Conservation (phyloP, 2,329 filamentous ascomycete species). For the Clonostachys sp. region DNA sequence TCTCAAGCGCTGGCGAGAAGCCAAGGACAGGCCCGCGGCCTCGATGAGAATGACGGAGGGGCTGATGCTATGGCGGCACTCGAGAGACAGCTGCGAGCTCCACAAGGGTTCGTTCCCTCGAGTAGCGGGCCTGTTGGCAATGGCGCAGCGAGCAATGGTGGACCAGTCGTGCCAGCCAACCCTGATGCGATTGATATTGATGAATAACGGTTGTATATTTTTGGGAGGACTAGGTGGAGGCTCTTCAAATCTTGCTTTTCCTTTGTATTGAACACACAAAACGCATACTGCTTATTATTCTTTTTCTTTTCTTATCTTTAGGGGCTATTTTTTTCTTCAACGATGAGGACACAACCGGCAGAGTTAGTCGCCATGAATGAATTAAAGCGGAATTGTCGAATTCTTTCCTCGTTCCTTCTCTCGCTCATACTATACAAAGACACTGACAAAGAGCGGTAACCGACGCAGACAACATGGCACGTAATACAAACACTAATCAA, state of each 20-base stretch:
- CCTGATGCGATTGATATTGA: conserved; percentile 83
- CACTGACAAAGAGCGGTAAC: too few relatives aligned
- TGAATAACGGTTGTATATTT: conserved; percentile 33
- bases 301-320: too few relatives aligned
- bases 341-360: too few relatives aligned
- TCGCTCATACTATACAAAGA: too few relatives aligned
- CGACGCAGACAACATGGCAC: too few relatives aligned
- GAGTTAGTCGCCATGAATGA: too few relatives aligned
- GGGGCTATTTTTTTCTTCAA: too few relatives aligned
- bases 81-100: conserved; percentile 83
- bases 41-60: conserved; percentile 39
- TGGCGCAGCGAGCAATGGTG: conserved; percentile 40
- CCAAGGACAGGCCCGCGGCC: conserved; percentile 53
- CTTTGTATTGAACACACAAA: conserved; percentile 1
- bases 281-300: too few relatives aligned
- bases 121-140: conserved; percentile 60
- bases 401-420: too few relatives aligned
- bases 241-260: background rate
- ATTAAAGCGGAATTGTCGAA: too few relatives aligned
- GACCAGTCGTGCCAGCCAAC: conserved; percentile 53
- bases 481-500: background rate
- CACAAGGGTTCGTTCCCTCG: conserved; percentile 86
- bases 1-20: conserved; percentile 86
- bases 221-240: background rate
- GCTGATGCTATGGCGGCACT: conserved; percentile 85